Base-by-base conservation (phyloP, 1,284 basidiomycete genomes). In the Irpex sp. region DNA sequence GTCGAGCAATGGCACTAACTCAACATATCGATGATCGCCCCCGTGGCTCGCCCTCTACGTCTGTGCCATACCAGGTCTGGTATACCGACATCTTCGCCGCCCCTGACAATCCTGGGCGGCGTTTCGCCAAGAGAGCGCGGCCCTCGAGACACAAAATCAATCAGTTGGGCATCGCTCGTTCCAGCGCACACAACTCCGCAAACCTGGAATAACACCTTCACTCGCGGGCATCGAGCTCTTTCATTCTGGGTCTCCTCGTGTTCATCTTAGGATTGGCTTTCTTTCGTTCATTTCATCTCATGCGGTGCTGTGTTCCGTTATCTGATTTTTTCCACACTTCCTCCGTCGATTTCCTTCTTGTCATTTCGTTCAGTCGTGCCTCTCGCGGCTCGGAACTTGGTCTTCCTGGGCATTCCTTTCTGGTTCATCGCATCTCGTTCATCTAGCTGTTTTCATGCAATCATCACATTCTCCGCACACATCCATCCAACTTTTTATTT, bases 11-110 rank as follows among this genome's bases (percentile, higher is more conserved):
- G 17, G 49, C 49, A 19, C 49, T 8, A 50, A 50, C 19, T 17
- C 49, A 19, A 60, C 36, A 43, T 47, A 54, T 43, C 51, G 50
- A 60, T 55, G 26, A 60, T 43, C 35, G 33, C 33, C n/a, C 60
- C 61, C 17, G 43, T 57, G 43, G 36, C 4, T n/a, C 15, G n/a
- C 53, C 58, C 39, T 33, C 43, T 43, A 11, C 36, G 5, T 19
- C 17, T 33, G 33, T 15, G 19, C 11, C 15, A 15, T 11, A 39
- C 56, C n/a, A 1, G 33, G 17, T 13, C 56, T 13, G 19, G 15
- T 9, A 11, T 17, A 15, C 6, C 11, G 11, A n/a, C 57, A 26
- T 17, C 57, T n/a, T 58, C 35, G 35, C n/a, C 37, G 39, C 36
- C 19, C 39, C 37, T 21, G 19, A 43, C 57, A 5, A n/a, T 33